Conservation (phyloP, 805 yeast genomes). For the Millerago galiae region DNA sequence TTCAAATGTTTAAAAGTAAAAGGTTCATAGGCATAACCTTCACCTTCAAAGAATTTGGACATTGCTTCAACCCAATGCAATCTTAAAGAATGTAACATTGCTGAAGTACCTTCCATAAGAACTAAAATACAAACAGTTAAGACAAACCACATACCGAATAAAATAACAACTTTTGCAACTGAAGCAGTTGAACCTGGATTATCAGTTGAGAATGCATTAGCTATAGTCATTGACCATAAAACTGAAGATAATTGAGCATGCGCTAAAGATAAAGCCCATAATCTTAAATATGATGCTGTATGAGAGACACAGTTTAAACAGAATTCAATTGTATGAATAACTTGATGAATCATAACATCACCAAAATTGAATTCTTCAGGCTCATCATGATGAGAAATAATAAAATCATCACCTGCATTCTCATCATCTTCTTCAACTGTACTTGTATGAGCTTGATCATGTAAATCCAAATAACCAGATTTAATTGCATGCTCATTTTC, state of each 20-base stretch:
- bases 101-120: slow-evolving; percentile 97
- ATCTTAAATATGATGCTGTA: slow-evolving; percentile 93
- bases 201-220: slow-evolving; percentile 57
- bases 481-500: slow-evolving; percentile 30
- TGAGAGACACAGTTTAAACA: slow-evolving; percentile 96
- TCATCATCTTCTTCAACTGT: slow-evolving; percentile 49
- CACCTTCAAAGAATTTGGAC: slow-evolving; percentile 98
- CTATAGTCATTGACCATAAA: slow-evolving; percentile 81
- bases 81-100: slow-evolving; percentile 97
- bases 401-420: slow-evolving; percentile 33
- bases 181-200: slow-evolving; percentile 50
- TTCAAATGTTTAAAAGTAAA: slow-evolving; percentile 49
- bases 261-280: slow-evolving; percentile 97
- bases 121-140: slow-evolving; percentile 89
- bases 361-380: slow-evolving; percentile 39
- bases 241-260: slow-evolving; percentile 95
- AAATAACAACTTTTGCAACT: slow-evolving; percentile 63
- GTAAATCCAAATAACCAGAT: slow-evolving; percentile 20
- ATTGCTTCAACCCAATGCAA: slow-evolving; percentile 99
- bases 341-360: slow-evolving; percentile 95
- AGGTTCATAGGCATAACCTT: slow-evolving; percentile 88
- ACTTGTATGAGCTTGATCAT: slow-evolving; percentile 31
- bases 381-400: slow-evolving; percentile 33
- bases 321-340: slow-evolving; percentile 96
- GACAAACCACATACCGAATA: slow-evolving; percentile 93